These are phyloP conservation scores for Bondarzewia mesenterica DNA, from an alignment of 1,284 basidiomycete genomes.

Conservation along the genomic window DNA sequence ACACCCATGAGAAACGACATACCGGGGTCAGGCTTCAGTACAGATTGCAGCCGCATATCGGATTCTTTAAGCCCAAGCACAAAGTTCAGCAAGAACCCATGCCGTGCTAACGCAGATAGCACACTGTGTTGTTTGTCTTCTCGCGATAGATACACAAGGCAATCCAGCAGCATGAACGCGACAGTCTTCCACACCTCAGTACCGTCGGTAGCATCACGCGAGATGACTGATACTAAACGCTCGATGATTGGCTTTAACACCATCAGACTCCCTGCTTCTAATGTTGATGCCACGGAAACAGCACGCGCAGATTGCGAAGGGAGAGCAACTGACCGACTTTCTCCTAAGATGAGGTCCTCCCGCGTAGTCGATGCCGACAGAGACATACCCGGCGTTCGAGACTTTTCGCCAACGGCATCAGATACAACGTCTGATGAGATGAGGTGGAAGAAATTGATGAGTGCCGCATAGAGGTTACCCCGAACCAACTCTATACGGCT, in stretches of 20 bases:
- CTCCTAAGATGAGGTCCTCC: conserved; percentile 30
- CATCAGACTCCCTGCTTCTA: conserved; percentile 56
- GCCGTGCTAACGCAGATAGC: conserved; percentile 55
- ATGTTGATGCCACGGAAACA: conserved; percentile 23
- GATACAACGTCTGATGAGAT: conserved; percentile 22
- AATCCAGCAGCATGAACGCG: conserved; percentile 81
- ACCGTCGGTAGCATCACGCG: conserved; percentile 89
- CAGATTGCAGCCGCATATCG: conserved; percentile 71
- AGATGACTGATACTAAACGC: conserved; percentile 69
- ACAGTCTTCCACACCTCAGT: conserved; percentile 96
- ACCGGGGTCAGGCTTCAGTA: conserved; percentile 88
- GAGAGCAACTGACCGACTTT: conserved; percentile 21
- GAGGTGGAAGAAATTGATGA: conserved; percentile 86
- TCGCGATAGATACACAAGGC: conserved; percentile 60
- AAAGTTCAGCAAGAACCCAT: conserved; percentile 81
- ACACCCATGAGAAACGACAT: not conserved
- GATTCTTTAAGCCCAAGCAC: conserved; percentile 79
- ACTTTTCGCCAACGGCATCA: conserved; percentile 7
- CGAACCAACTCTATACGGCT: conserved; percentile 84
- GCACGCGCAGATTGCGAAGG: not conserved
- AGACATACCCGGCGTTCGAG: conserved; percentile 20
- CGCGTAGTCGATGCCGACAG: conserved; percentile 25
- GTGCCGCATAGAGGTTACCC: conserved; percentile 91
- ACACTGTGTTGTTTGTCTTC: conserved; percentile 54
- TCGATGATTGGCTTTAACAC: conserved; percentile 65